Percentiles rank a stretch among this genome's conserved stretches.
These are phyloP conservation scores for Rutstroemia sydowiana DNA, from an alignment of 2,329 filamentous ascomycete species.

Conservation along the genomic window DNA sequence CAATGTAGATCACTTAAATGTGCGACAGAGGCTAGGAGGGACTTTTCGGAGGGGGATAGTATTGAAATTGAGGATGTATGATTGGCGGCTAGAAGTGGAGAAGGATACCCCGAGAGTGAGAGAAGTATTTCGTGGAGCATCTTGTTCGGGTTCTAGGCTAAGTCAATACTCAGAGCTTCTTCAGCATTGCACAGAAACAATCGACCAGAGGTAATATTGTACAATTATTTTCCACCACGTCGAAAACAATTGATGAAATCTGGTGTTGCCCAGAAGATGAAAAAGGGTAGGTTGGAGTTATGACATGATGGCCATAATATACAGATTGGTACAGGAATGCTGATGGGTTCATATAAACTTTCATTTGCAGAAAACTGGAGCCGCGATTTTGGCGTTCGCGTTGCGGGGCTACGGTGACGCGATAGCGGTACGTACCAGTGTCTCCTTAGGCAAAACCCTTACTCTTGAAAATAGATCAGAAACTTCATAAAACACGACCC, in stretches of 20 bases:
- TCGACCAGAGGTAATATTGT: not conserved
- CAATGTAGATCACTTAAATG: conserved; percentile 73
- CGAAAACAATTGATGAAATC: conserved; percentile 19
- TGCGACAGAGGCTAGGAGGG: conserved; percentile 70
- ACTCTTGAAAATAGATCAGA: too few species aligned
- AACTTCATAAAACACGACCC: too few species aligned
- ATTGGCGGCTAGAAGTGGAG: conserved; percentile 66
- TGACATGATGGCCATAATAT: too few species aligned
- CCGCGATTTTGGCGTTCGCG: not conserved
- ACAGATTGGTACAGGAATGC: not conserved
- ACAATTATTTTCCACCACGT: not conserved
- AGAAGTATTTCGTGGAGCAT: conserved; percentile 99
- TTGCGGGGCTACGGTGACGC: not conserved
- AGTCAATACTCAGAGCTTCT: conserved; percentile 6
- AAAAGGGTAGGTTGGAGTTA: too few species aligned
- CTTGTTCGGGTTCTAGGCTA: conserved; percentile 9
- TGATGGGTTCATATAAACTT: not conserved
- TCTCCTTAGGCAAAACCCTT: too few species aligned
- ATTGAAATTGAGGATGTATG: conserved; percentile 40
- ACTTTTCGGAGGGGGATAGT: conserved; percentile 72
- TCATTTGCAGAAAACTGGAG: not conserved
- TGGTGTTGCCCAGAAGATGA: conserved; percentile 21
- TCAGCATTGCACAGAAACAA: conserved; percentile 5
- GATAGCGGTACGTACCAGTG: not conserved
- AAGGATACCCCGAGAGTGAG: conserved; percentile 88